Base-by-base conservation (phyloP, 306 rosid species). In the Pterocarpus macrocarpus region DNA sequence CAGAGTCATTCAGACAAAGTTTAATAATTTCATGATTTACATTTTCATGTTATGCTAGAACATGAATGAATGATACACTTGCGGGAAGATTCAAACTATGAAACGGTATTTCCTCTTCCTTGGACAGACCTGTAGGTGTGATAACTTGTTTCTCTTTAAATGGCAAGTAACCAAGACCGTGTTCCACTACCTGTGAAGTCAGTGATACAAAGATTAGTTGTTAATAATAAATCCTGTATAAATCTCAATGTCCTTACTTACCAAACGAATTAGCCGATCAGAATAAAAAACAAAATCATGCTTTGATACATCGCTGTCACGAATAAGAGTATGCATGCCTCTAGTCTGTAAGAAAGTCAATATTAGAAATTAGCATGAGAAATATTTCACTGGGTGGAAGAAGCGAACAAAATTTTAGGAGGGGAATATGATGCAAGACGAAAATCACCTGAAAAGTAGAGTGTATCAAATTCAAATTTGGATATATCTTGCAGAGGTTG, bases 281-380 rank as follows among this genome's bases (percentile, higher is more conserved):
- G 98, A 95, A 82, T 95, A 95, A 88, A 92, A 95, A 50, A 86
- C 85, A 87, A 92, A 95, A 79, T 95, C 97, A 82, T 92, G 97
- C 86, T 95, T 95, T 11, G 97, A 95, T 88, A 95, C 83, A 14
- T 95, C 92, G 65, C 32, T 83, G 80, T 93, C 97, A 68, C 97
- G 91, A 85, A 95, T 95, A 77, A 95, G 89, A 59, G 97, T 93
- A 86, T 93, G 99, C 97, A 93, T 93, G 77, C 99, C 99, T 83
- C 97, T 87, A 52, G 89, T 90, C 99, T 95, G 94, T 41, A 79
- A 83, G 81, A 83, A 61, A 66, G 56, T 68, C 77, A 76, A 72
- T 30, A 71, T 59, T 30, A 80, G 55, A 80, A 76, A 73, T 72
- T 49, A 56, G 16, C 56, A 52, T 47, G 45, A 41, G 61, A 36